A percentile compares a stretch with the other conserved stretches of the same genome.
phyloP scores from a whole-genome alignment of 2,329 filamentous ascomycete genomes.

The Phaeosphaeria sp. region DNA sequence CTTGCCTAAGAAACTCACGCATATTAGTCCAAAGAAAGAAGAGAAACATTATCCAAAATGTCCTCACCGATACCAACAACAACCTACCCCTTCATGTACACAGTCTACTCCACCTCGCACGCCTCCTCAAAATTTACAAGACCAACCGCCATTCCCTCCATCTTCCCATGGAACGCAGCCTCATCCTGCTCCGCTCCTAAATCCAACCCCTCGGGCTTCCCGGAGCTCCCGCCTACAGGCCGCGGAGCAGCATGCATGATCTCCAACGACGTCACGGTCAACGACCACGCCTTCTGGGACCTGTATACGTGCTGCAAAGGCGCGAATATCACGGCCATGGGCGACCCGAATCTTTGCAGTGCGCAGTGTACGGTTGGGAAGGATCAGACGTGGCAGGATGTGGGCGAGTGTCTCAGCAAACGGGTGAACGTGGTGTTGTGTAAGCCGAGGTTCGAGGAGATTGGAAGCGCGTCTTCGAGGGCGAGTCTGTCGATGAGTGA shows the following conservation, averaged over 20 bases:
- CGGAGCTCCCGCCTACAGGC: constrained; percentile 8
- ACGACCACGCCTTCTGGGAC: constrained; percentile 32
- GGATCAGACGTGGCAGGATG: constrained; percentile 18
- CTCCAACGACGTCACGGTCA: constrained; percentile 25
- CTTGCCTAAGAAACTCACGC: neutral
- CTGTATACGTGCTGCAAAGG: constrained; percentile 26
- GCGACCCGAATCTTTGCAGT: constrained; percentile 13
- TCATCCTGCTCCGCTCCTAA: constrained; percentile 8
- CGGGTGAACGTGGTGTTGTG: constrained; percentile 22
- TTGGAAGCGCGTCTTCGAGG: neutral
- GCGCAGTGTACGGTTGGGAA: constrained; percentile 14
- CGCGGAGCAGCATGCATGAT: constrained; percentile 19
- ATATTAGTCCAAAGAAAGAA: neutral
- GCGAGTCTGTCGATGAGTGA: neutral
- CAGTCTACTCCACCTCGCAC: constrained; percentile 18
- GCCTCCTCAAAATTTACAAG: constrained; percentile 12
- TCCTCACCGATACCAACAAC: constrained; percentile 12
- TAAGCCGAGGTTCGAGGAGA: constrained; percentile 12
- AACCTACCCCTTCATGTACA: constrained; percentile 19
- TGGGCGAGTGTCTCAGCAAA: constrained; percentile 28
- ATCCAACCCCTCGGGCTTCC: constrained; percentile 6
- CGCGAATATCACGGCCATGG: constrained; percentile 7
- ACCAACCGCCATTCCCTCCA: constrained; percentile 15
- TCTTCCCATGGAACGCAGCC: constrained; percentile 17
- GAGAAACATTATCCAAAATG: neutral